Base-by-base conservation (phyloP, 2,329 filamentous ascomycete species). In the Aureobasidium zeae region DNA sequence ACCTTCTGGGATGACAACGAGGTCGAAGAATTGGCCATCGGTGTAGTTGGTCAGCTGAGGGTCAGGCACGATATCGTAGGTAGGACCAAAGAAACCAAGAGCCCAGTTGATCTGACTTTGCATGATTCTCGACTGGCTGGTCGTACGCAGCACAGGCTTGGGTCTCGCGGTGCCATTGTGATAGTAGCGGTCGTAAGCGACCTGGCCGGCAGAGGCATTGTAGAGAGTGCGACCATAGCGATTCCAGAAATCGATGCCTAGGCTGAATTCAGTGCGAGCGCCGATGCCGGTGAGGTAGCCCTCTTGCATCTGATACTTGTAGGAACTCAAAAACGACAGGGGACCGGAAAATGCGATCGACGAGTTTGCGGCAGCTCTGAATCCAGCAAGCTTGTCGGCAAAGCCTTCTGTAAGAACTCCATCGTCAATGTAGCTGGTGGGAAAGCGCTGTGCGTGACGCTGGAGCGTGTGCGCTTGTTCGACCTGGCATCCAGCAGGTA, bases 91-190 rank as follows among this genome's bases (percentile, higher is more conserved):
- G 59, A 73, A 73, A 10, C 70, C 70, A 3, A 73, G 57, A 1
- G 68, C 63, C 70, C 70, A 73, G 48, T 62, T 68, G 52, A 72
- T 69, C 51, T 70, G 60, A n/a, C 68, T 73, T 55, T 76, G 73
- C 46, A 70, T 53, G 31, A 77, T 77, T 20, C 74, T 65, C 9
- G 63, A 66, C 55, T 76, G 73, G 29, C 64, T 63, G 0, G 74
- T 77, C 0, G 73, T 76, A 19, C 74, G 63, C 34, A 76, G 60
- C 0, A 73, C 64, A 0, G 72, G 66, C 55, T 69, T 71, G 0
- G 66, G 60, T 6, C 70, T 61, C 6, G 62, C 60, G 12, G 68
- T 73, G 9, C 68, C 63, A 28, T 66, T 60, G 49, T 65, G 59
- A 60, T 71, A 76, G 3, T 63, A 62, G 11, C 63, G 55, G 50